phyloP scores from a whole-genome alignment of 1,284 basidiomycete species.

The Papiliotrema laurentii region DNA sequence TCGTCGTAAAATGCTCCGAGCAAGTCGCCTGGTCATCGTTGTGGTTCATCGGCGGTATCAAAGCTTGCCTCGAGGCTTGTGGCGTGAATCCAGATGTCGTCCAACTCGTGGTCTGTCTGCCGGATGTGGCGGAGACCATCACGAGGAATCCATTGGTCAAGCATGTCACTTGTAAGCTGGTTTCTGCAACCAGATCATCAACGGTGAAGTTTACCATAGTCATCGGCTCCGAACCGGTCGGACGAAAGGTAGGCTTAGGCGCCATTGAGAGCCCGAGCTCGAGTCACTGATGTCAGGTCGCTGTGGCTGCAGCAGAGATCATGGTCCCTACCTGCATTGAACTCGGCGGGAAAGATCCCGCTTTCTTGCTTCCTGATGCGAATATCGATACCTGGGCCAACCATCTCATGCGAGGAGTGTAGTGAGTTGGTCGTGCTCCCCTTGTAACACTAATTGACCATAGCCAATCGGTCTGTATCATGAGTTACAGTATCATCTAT shows the following conservation, averaged over 20 bases:
- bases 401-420: slow-evolving; percentile 74
- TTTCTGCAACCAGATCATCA: not conserved
- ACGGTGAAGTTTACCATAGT: slow-evolving; percentile 48
- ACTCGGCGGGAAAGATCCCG: slow-evolving; percentile 64
- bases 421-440: slow-evolving; percentile 55
- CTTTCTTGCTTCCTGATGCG: slow-evolving; percentile 51
- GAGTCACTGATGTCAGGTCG: slow-evolving; percentile 55
- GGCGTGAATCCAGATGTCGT: slow-evolving; percentile 77
- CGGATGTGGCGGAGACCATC: slow-evolving; percentile 75
- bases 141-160: slow-evolving; percentile 75
- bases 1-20: slow-evolving; percentile 91
- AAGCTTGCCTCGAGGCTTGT: slow-evolving; percentile 66
- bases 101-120: slow-evolving; percentile 83
- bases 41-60: slow-evolving; percentile 75
- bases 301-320: slow-evolving; percentile 72
- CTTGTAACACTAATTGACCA: not conserved
- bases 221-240: slow-evolving; percentile 89
- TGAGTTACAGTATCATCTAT: not conserved
- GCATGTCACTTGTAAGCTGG: slow-evolving; percentile 51
- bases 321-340: slow-evolving; percentile 87
- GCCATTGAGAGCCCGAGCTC: not conserved
- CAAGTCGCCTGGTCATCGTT: slow-evolving; percentile 80
- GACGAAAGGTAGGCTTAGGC: slow-evolving; percentile 60
- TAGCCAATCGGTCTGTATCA: slow-evolving; percentile 23
- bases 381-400: slow-evolving; percentile 51